Percentiles rank a stretch among this genome's conserved stretches.
phyloP scores from a whole-genome alignment of 768 basidiomycete species.

The Hysterangium stoloniferum region DNA sequence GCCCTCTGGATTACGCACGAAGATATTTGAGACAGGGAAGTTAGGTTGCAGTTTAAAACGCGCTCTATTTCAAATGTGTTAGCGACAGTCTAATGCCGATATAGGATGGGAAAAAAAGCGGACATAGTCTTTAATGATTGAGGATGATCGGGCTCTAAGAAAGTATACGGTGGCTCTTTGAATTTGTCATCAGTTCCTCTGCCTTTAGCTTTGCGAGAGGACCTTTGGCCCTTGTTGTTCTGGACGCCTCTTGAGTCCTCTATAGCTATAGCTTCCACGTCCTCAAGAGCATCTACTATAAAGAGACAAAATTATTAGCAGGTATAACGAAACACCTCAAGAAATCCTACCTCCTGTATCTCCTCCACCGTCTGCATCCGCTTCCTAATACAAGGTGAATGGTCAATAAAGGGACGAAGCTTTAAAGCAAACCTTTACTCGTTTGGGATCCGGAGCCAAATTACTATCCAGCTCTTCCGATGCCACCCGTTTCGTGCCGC shows the following conservation, averaged over 20 bases:
- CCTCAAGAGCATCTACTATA: neutral
- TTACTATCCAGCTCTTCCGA: slow-evolving; percentile 2
- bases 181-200: slow-evolving; percentile 15
- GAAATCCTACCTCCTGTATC: neutral
- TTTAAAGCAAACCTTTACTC: slow-evolving; percentile 13
- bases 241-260: slow-evolving; percentile 2
- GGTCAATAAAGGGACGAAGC: neutral
- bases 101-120: neutral
- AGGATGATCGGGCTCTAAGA: slow-evolving; percentile 58
- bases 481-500: neutral
- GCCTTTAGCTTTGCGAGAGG: slow-evolving; percentile 18
- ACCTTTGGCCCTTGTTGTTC: slow-evolving; percentile 18
- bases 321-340: too few relatives aligned
- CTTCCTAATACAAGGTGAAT: neutral
- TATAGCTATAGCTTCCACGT: neutral
- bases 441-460: slow-evolving; percentile 4
- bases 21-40: slow-evolving; percentile 72
- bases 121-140: slow-evolving; percentile 40
- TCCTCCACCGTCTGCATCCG: neutral
- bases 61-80: slow-evolving; percentile 36
- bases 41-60: slow-evolving; percentile 58
- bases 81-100: neutral
- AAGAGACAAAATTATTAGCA: too few relatives aligned
- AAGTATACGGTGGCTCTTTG: slow-evolving; percentile 60
- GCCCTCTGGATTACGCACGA: slow-evolving; percentile 72